Conservation (phyloP, 768 basidiomycete genomes). For the Tulasnella sp. region DNA sequence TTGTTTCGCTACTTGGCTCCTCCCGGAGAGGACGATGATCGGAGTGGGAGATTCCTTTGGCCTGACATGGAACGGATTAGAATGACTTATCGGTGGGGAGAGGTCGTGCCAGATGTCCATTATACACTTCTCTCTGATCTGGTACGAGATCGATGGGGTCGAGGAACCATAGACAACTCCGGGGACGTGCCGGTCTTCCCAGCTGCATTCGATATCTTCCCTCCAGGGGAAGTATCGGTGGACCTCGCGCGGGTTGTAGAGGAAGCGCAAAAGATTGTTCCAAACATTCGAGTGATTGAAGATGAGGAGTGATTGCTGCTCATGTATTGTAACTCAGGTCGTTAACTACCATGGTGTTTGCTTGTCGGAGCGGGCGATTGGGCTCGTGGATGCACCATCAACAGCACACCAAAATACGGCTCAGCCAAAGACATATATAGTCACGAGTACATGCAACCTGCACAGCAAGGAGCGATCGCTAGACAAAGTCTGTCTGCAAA, state of each 20-base stretch:
- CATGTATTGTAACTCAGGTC: not conserved
- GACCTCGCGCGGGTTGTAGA: not conserved
- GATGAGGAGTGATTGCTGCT: not conserved
- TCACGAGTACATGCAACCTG: not conserved
- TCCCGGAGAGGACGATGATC: not conserved
- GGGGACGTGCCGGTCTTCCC: not conserved
- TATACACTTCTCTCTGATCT: not conserved
- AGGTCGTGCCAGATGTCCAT: not conserved
- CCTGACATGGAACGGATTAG: not conserved
- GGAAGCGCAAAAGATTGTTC: not conserved
- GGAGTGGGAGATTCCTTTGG: not conserved
- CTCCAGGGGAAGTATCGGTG: not conserved
- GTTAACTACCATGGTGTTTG: no score
- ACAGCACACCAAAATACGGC: no score
- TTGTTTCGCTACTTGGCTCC: not conserved
- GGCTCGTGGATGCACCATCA: no score
- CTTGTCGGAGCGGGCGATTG: not conserved
- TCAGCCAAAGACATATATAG: no score
- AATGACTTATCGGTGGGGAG: not conserved
- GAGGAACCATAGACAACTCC: not conserved
- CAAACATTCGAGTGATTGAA: not conserved
- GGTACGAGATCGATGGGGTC: not conserved
- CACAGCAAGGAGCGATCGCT: not conserved
- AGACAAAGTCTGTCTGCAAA: not conserved
- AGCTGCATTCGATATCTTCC: not conserved